phyloP scores from a whole-genome alignment of 768 basidiomycete species.

The Pilatotrama ljubarskyi region DNA sequence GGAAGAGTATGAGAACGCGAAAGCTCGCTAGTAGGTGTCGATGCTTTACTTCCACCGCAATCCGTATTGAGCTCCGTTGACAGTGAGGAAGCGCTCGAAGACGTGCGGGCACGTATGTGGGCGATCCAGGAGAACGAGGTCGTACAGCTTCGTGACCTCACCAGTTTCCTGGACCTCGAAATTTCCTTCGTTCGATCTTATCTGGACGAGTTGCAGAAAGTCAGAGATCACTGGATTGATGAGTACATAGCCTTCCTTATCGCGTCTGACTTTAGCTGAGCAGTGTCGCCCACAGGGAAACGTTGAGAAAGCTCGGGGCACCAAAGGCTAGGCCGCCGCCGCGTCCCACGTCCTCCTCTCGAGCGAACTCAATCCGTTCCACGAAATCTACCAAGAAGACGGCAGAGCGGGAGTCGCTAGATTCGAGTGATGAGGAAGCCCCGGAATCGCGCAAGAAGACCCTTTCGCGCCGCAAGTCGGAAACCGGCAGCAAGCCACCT shows the following conservation, averaged over 20 bases:
- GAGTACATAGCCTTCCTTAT: constrained; percentile 43
- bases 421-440: constrained; percentile 16
- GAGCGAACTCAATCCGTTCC: constrained; percentile 36
- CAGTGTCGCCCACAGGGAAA: not conserved
- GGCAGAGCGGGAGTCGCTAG: constrained; percentile 6
- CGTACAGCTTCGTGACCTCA: constrained; percentile 68
- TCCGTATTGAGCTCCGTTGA: not conserved
- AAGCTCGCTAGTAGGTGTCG: constrained; percentile 67
- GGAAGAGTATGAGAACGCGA: constrained; percentile 73
- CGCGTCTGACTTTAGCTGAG: not conserved
- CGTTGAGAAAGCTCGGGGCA: constrained; percentile 15
- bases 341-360: constrained; percentile 26
- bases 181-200: constrained; percentile 74
- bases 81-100: constrained; percentile 86
- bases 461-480: constrained; percentile 42
- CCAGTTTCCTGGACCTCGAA: constrained; percentile 70
- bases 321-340: constrained; percentile 9
- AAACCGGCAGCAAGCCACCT: constrained; percentile 41
- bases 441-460: constrained; percentile 24
- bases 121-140: constrained; percentile 80
- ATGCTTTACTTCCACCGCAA: not conserved
- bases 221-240: constrained; percentile 65
- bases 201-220: constrained; percentile 69
- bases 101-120: constrained; percentile 78
- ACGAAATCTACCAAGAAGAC: constrained; percentile 31